Percentiles rank a stretch among this genome's conserved stretches.
Evolutionary conservation across 305 asterid genomes (phyloP).

Genomic region (Petunia hybrid): DNA sequence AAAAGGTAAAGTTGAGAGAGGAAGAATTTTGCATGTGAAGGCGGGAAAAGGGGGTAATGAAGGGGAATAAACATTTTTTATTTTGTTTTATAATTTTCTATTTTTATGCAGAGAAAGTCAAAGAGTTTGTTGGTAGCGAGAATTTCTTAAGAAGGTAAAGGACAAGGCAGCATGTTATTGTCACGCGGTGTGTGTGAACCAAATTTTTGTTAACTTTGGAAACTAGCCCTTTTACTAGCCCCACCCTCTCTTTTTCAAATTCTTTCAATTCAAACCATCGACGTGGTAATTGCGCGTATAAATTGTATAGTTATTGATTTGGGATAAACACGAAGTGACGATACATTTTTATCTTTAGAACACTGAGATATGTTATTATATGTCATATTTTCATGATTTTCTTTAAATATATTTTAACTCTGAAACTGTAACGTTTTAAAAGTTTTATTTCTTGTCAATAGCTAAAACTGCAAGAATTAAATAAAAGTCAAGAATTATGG

Average conservation of each 20-base stretch:
- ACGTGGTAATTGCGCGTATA: too few relatives aligned
- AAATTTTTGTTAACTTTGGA: slow-evolving; percentile 27
- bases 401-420: too few relatives aligned
- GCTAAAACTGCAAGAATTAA: neutral
- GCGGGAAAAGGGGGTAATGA: slow-evolving; percentile 32
- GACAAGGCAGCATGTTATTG: slow-evolving; percentile 36
- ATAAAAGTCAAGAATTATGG: neutral
- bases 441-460: too few relatives aligned
- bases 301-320: too few relatives aligned
- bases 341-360: too few relatives aligned
- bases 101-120: slow-evolving; percentile 36
- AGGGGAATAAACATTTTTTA: slow-evolving; percentile 3
- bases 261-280: neutral
- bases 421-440: too few relatives aligned
- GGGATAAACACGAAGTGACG: too few relatives aligned
- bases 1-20: neutral
- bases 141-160: slow-evolving; percentile 29
- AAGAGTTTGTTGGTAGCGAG: slow-evolving; percentile 41
- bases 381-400: too few relatives aligned
- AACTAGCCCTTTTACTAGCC: neutral
- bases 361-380: too few relatives aligned
- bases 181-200: slow-evolving; percentile 41
- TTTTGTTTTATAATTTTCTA: neutral
- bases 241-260: neutral
- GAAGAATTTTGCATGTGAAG: slow-evolving; percentile 39